phyloP scores from a whole-genome alignment of 2,329 filamentous ascomycete genomes.

The Monilinia aucupariae region DNA sequence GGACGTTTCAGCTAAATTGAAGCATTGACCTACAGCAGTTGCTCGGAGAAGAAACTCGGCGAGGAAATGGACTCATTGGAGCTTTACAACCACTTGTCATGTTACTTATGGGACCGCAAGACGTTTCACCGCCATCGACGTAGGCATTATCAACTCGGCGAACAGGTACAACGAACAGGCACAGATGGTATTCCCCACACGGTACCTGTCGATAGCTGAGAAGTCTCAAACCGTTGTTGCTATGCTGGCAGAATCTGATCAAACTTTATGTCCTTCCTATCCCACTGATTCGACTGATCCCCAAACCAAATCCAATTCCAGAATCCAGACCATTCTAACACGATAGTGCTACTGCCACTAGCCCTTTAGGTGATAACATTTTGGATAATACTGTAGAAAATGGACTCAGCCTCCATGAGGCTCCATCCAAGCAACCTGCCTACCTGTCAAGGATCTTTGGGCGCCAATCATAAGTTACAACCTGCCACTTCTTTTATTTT shows the following conservation, averaged over 20 bases:
- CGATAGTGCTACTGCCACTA: background rate
- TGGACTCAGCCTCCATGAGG: conserved; percentile 12
- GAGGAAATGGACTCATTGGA: conserved; percentile 3
- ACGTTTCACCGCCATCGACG: background rate
- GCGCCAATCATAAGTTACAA: too few relatives aligned
- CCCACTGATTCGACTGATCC: background rate
- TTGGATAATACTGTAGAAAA: too few relatives aligned
- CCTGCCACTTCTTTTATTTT: conserved; percentile 14
- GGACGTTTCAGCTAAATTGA: background rate
- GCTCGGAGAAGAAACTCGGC: background rate
- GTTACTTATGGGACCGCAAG: background rate
- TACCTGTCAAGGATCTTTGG: background rate
- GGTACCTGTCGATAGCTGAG: background rate
- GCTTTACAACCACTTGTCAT: background rate
- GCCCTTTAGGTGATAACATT: background rate
- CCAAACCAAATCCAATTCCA: background rate
- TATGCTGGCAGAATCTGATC: conserved; percentile 5
- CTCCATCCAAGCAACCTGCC: too few relatives aligned
- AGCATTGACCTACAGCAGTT: background rate
- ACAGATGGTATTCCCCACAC: conserved; percentile 1
- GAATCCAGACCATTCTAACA: background rate
- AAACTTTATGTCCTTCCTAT: background rate
- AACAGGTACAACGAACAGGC: conserved; percentile 11
- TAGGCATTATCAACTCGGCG: conserved; percentile 16
- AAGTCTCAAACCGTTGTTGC: background rate